Percentiles rank a stretch among this genome's conserved stretches.
Evolutionary conservation across 2,329 filamentous ascomycete genomes (phyloP).

Genomic region (Dactylellina haptotyla): DNA sequence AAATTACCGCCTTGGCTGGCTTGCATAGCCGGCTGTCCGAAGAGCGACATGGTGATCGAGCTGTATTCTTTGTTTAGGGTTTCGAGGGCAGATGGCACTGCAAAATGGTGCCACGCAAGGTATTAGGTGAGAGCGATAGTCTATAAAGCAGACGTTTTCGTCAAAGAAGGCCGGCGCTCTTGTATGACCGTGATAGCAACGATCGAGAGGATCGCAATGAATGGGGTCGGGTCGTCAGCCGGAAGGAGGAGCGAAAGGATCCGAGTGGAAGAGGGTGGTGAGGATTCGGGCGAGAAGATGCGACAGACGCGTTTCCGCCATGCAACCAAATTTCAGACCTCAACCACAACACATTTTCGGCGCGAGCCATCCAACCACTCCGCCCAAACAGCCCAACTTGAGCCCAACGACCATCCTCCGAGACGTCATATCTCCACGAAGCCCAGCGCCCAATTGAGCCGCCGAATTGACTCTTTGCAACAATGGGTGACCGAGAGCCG

Average conservation of each 20-base stretch:
- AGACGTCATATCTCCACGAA: slow-evolving; percentile 28
- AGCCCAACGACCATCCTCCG: slow-evolving; percentile 31
- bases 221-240: neutral
- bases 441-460: slow-evolving; percentile 30
- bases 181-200: neutral
- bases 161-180: neutral
- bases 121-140: no score
- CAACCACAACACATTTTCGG: slow-evolving; percentile 45
- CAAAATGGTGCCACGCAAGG: neutral
- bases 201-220: slow-evolving; percentile 9
- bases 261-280: slow-evolving; percentile 2
- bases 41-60: slow-evolving; percentile 55
- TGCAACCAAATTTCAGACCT: slow-evolving; percentile 36
- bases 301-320: slow-evolving; percentile 47
- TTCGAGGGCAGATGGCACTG: neutral
- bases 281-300: slow-evolving; percentile 23
- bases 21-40: slow-evolving; percentile 47
- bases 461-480: slow-evolving; percentile 16
- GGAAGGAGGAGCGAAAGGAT: slow-evolving; percentile 17
- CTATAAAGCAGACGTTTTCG: neutral
- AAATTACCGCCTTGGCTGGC: slow-evolving; percentile 49
- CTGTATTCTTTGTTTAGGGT: slow-evolving; percentile 4
- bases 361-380: slow-evolving; percentile 24
- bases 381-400: no score
- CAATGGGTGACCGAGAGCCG: slow-evolving; percentile 39